Evolutionary conservation across 306 rosid species (phyloP).

Genomic region (Cicer yamashitae): DNA sequence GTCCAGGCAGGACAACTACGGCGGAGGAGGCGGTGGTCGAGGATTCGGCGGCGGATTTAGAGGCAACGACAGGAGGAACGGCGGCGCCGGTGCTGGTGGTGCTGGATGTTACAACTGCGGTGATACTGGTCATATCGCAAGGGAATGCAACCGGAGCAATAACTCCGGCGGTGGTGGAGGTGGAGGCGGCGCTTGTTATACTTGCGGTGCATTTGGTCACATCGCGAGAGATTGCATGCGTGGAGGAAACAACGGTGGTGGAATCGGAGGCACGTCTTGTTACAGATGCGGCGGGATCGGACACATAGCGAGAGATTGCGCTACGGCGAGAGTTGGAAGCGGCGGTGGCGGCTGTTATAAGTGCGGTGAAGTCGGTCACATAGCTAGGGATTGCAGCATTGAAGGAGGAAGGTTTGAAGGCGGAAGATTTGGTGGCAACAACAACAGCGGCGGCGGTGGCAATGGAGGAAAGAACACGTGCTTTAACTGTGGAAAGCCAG

Average conservation of each 20-base stretch:
- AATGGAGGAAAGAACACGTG: slow-evolving; percentile 47
- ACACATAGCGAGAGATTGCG: slow-evolving; percentile 72
- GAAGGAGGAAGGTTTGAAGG: slow-evolving; percentile 50
- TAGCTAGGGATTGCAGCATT: slow-evolving; percentile 72
- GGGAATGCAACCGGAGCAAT: slow-evolving; percentile 62
- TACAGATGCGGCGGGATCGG: slow-evolving; percentile 65
- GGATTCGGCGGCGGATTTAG: slow-evolving; percentile 62
- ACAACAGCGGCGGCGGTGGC: slow-evolving; percentile 30
- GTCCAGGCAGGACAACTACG: slow-evolving; percentile 44
- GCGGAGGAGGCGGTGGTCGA: slow-evolving; percentile 49
- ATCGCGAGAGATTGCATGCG: slow-evolving; percentile 70
- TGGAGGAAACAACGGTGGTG: slow-evolving; percentile 44
- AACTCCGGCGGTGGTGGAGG: slow-evolving; percentile 47
- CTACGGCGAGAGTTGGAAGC: slow-evolving; percentile 12
- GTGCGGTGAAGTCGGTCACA: slow-evolving; percentile 73
- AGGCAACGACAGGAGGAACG: slow-evolving; percentile 62
- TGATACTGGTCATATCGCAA: slow-evolving; percentile 70
- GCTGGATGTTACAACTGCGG: slow-evolving; percentile 74
- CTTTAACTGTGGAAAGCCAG: slow-evolving; percentile 78
- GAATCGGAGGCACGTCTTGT: slow-evolving; percentile 51
- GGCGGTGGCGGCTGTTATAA: slow-evolving; percentile 51
- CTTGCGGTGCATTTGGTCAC: slow-evolving; percentile 76
- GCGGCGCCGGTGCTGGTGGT: slow-evolving; percentile 46
- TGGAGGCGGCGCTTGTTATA: slow-evolving; percentile 58
- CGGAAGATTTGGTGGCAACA: slow-evolving; percentile 46